Evolutionary conservation across 83 land plant genomes (phyloP), one percentile per base, ranked within the genome.

Genomic region (Isoetes engelmannii): DNA sequence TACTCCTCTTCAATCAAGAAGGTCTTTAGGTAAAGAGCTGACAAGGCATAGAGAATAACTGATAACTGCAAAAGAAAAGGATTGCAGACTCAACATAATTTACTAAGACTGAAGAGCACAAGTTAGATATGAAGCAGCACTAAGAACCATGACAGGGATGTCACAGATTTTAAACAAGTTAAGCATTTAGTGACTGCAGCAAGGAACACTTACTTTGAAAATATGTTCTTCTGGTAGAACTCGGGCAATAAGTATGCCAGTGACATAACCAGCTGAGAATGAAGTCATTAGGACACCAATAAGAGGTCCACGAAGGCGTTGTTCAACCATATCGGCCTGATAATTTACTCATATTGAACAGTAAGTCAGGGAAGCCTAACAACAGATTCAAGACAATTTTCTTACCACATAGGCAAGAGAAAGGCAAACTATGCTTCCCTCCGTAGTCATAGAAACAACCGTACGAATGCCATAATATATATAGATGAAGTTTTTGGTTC

Each of bases 351-450:
- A 51, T 51, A 15, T 51, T 43, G 20, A 44, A 17, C 69, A 58
- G 6, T 49, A 47, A 19, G 19, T 13, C 21, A 48, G 56, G 21
- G 48, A 61, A 58, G 44, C 37, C 37, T 28, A 28, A 28, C 2
- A n/a, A 28, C 37, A 28, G 2, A 28, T 28, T 28, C 0, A 61
- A 61, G 43, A 75, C 41, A 43, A 45, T 44, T 8, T 55, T 48
- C 21, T 62, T 86, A 89, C 90, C 88, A 89, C 80, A 72, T 81
- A 86, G n/a, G 88, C 92, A n/a, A 86, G 82, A 45, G 90, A 68
- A 13, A 89, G 76, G 73, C 90, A 82, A 5, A 62, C 67, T 18
- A 82, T 45, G 70, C 84, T 78, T 21, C 85, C 87, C 28, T 84
- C 84, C 63, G 74, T 53, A 47, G 86, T 69, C 79, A 88, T 84